Evolutionary conservation across 805 yeast species (phyloP).

Genomic region (Zygosaccharomyces kombuchaensis): DNA sequence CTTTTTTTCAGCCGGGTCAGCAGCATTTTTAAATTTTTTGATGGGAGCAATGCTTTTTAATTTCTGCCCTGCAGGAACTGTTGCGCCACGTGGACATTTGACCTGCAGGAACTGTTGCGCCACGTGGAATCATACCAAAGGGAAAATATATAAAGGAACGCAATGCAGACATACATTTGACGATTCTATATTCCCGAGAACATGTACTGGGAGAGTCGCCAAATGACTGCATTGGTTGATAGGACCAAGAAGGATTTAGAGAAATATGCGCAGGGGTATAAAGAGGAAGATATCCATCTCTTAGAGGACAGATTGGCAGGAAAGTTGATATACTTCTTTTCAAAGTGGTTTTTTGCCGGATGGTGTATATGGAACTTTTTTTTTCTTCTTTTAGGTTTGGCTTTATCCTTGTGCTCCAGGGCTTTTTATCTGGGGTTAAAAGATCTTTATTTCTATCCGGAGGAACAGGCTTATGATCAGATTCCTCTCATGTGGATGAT

Average conservation of each 20-base stretch:
- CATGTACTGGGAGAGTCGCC: background rate
- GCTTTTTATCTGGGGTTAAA: background rate
- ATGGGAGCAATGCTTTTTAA: no score
- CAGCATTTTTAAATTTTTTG: no score
- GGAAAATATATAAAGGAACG: background rate
- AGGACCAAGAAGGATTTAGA: background rate
- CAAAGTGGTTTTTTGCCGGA: background rate
- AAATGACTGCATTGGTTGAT: background rate
- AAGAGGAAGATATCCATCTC: background rate
- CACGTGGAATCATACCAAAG: background rate
- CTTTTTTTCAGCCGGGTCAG: no score
- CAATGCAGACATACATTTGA: background rate
- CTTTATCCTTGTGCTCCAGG: background rate
- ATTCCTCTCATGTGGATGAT: background rate
- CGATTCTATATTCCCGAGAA: background rate
- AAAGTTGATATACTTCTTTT: background rate
- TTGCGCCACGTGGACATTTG: no score
- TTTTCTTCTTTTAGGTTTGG: background rate
- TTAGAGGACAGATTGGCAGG: background rate
- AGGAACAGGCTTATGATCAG: background rate
- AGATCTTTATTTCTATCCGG: background rate
- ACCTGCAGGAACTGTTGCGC: background rate
- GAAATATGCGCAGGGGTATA: background rate
- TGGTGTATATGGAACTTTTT: background rate
- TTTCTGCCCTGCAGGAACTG: no score